These are phyloP conservation scores for Didymella arachidicola DNA, from an alignment of 2,329 filamentous ascomycete species.

Conservation along the genomic window DNA sequence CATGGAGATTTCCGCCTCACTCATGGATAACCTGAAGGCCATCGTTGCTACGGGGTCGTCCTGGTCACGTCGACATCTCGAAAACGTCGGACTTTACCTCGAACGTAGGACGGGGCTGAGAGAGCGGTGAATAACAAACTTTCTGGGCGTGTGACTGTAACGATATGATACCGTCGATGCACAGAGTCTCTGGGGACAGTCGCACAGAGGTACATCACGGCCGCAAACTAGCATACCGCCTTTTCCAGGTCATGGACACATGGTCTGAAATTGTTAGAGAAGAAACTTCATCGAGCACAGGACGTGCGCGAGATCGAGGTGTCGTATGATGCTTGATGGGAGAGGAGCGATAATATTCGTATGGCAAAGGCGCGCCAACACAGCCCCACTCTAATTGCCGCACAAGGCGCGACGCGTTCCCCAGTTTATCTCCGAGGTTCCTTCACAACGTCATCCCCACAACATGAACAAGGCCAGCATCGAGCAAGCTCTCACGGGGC, in stretches of 20 bases:
- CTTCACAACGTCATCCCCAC: not conserved
- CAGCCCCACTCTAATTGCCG: not conserved
- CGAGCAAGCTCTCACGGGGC: slow-evolving; percentile 51
- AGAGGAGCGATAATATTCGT: not conserved
- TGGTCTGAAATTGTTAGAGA: too few species aligned
- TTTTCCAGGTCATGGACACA: not conserved
- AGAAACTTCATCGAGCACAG: not conserved
- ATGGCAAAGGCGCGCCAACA: not conserved
- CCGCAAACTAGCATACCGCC: slow-evolving; percentile 5
- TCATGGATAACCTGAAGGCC: not conserved
- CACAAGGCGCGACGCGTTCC: slow-evolving; percentile 14
- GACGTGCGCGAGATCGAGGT: not conserved
- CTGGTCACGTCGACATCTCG: not conserved
- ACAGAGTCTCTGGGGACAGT: not conserved
- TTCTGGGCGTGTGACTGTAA: not conserved
- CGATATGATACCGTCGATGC: not conserved
- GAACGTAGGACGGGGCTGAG: not conserved
- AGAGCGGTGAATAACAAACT: not conserved
- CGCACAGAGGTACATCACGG: not conserved
- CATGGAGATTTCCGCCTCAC: not conserved
- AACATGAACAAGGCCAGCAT: slow-evolving; percentile 36
- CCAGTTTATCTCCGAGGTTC: not conserved
- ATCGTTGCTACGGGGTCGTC: not conserved
- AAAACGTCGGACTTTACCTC: not conserved
- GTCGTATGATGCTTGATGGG: not conserved